Evolutionary conservation across 1,139 yeast genomes (phyloP).

Genomic region (Petasospora fabianii): DNA sequence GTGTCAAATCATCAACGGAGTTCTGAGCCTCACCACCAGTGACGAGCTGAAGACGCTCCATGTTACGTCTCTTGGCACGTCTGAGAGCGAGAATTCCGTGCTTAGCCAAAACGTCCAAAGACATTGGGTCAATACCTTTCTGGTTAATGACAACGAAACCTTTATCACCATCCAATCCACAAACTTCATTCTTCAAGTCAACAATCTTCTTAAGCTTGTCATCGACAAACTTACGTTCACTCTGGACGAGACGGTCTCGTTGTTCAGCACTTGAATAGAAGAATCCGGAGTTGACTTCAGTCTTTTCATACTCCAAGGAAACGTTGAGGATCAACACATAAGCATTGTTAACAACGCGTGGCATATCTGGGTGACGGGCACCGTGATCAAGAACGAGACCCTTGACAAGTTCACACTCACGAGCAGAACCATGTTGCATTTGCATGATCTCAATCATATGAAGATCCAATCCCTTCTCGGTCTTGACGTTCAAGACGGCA

Average conservation of each 20-base stretch:
- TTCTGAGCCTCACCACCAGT: slow-evolving; percentile 99
- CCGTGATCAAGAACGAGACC: slow-evolving; percentile 98
- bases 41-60: slow-evolving; percentile 95
- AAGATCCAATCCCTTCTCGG: slow-evolving; percentile 60
- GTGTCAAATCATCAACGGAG: slow-evolving; percentile 90
- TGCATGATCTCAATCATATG: slow-evolving; percentile 99
- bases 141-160: slow-evolving; percentile 96
- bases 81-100: slow-evolving; percentile 91
- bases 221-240: slow-evolving; percentile 93
- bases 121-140: slow-evolving; percentile 99
- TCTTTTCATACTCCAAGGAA: slow-evolving; percentile 93
- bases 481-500: slow-evolving; percentile 78
- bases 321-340: slow-evolving; percentile 85
- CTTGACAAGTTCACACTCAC: slow-evolving; percentile 76
- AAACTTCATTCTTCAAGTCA: slow-evolving; percentile 88
- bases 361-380: slow-evolving; percentile 99
- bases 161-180: slow-evolving; percentile 67
- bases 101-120: slow-evolving; percentile 89
- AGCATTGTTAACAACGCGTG: slow-evolving; percentile 80
- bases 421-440: slow-evolving; percentile 90
- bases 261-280: slow-evolving; percentile 95
- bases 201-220: slow-evolving; percentile 88
- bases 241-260: slow-evolving; percentile 89
- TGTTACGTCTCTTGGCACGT: slow-evolving; percentile 97
- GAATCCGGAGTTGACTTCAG: slow-evolving; percentile 96